Conservation (phyloP, 495 filamentous ascomycete species). For the Tuber aestivum region DNA sequence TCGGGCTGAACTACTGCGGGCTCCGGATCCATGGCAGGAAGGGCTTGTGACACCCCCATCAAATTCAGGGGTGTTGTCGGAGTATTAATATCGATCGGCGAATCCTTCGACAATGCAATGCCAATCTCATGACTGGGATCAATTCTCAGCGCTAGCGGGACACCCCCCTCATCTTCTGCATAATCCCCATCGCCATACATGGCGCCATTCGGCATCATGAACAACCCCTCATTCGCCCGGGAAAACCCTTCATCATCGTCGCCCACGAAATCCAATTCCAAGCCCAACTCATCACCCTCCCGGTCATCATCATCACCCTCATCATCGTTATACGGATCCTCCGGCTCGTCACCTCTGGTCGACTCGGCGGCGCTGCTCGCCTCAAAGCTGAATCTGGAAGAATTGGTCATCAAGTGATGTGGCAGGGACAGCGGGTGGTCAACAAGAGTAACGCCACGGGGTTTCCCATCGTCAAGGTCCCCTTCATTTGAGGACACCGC, state of each 20-base stretch:
- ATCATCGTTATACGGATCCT: slow-evolving; percentile 46
- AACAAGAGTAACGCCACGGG: slow-evolving; percentile 35
- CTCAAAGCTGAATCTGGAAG: slow-evolving; percentile 69
- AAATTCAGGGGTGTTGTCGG: slow-evolving; percentile 7
- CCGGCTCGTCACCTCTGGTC: slow-evolving; percentile 44
- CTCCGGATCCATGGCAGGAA: slow-evolving; percentile 33
- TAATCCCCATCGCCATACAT: slow-evolving; percentile 1
- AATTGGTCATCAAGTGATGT: slow-evolving; percentile 59
- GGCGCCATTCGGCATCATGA: not conserved
- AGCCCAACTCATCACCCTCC: slow-evolving; percentile 57
- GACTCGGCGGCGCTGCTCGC: slow-evolving; percentile 47
- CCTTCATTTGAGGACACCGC: slow-evolving; percentile 18
- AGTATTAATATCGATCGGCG: not conserved
- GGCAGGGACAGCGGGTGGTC: slow-evolving; percentile 49
- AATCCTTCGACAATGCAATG: slow-evolving; percentile 15
- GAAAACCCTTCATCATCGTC: slow-evolving; percentile 55
- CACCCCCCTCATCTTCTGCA: slow-evolving; percentile 13
- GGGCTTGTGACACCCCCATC: not conserved
- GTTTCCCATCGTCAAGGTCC: slow-evolving; percentile 28
- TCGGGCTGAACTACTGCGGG: slow-evolving; percentile 10
- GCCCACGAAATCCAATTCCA: slow-evolving; percentile 69
- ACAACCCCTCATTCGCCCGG: slow-evolving; percentile 38
- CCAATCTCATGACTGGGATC: slow-evolving; percentile 18
- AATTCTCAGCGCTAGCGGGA: slow-evolving; percentile 11
- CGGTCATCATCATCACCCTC: slow-evolving; percentile 36